These are phyloP conservation scores for Vaccinium macrocarpon DNA, from an alignment of 148 eudicot genomes.

Conservation along the genomic window DNA sequence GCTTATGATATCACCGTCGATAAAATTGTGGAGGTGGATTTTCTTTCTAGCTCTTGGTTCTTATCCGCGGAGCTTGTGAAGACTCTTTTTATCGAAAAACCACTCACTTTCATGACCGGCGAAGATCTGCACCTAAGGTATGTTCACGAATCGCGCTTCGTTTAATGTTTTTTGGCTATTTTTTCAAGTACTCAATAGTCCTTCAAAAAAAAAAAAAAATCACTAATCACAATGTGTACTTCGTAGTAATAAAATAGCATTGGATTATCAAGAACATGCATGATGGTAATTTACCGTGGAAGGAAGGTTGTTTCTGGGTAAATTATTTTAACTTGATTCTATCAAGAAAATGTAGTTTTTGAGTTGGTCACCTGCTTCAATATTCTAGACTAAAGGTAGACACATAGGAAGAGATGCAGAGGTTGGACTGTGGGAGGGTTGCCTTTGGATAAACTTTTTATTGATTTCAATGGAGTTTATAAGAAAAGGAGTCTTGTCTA, in stretches of 20 bases:
- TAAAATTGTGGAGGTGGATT: conserved; percentile 84
- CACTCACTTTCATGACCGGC: conserved; percentile 84
- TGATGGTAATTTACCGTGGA: neutral
- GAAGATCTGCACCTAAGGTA: conserved; percentile 96
- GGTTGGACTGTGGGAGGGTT: neutral
- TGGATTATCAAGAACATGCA: neutral
- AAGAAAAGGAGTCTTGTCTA: neutral
- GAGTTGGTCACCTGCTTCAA: conserved; percentile 9
- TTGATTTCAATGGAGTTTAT: neutral
- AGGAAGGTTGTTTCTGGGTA: neutral
- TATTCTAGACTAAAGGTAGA: neutral
- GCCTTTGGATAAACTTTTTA: neutral
- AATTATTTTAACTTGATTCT: neutral
- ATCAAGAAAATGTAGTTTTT: neutral
- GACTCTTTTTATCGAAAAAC: conserved; percentile 79
- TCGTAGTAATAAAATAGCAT: neutral
- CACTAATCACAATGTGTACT: neutral
- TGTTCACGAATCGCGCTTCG: conserved; percentile 2
- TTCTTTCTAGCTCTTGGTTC: conserved; percentile 97
- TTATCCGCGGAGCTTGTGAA: conserved; percentile 81
- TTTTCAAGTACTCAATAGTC: neutral
- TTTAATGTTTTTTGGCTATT: neutral
- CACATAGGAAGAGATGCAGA: neutral
- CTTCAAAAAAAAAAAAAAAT: too few species aligned
- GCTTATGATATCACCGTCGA: conserved; percentile 85